phyloP scores from a whole-genome alignment of 805 yeast species.

The Zygosaccharomyces bailii region DNA sequence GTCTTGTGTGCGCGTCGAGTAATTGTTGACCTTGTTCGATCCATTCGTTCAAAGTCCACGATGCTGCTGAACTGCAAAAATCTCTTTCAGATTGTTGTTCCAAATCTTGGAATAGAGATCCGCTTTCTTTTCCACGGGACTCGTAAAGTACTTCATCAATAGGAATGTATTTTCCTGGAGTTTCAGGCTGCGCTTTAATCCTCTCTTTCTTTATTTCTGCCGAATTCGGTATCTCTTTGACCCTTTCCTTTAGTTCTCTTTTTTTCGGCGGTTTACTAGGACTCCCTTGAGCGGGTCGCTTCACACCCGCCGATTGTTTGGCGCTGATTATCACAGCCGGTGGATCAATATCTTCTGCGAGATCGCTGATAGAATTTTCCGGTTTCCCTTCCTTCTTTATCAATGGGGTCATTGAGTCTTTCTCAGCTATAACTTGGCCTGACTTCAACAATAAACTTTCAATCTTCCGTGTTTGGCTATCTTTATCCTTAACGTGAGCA shows the following conservation, averaged over 20 bases:
- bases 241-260: constrained; percentile 11
- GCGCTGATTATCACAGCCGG: background rate
- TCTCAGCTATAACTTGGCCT: background rate
- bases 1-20: constrained; percentile 33
- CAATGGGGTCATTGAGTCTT: background rate
- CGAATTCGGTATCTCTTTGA: constrained; percentile 6
- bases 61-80: constrained; percentile 30
- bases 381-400: constrained; percentile 1
- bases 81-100: constrained; percentile 22
- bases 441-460: constrained; percentile 15
- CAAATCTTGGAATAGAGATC: constrained; percentile 13
- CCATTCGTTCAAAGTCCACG: constrained; percentile 38
- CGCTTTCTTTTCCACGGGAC: constrained; percentile 2
- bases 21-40: constrained; percentile 36
- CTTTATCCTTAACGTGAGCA: constrained; percentile 7
- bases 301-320: background rate
- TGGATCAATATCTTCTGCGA: background rate
- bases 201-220: background rate
- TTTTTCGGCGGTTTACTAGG: constrained; percentile 3
- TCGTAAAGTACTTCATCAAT: constrained; percentile 11
- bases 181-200: background rate
- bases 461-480: constrained; percentile 12
- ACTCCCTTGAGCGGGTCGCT: background rate
- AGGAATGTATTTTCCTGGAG: constrained; percentile 14
- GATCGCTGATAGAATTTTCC: background rate